Evolutionary conservation across 2,329 filamentous ascomycete species (phyloP), one percentile per base, ranked within the genome.

Genomic region (Diplodia corticola): DNA sequence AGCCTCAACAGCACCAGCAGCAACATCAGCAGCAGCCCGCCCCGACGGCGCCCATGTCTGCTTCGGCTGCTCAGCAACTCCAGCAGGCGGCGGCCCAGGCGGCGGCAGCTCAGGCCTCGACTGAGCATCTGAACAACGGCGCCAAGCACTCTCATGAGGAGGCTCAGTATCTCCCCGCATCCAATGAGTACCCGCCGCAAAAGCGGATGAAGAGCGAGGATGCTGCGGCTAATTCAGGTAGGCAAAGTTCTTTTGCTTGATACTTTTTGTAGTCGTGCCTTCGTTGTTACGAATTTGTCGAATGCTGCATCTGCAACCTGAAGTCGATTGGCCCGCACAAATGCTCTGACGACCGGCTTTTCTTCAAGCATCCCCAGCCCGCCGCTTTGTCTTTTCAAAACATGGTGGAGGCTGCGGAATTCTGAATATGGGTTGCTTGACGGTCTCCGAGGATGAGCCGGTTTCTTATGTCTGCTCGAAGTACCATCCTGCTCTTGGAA

Each of bases 21-120:
- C n/a, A n/a, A 12, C 40, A 44, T 3, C 15, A 17, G 24, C 55
- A 54, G 35, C 35, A 40, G 26, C 61, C 60, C 12, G 65, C 72
- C 26, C 64, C 68, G n/a, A 73, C 71, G n/a, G 72, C 77, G 13
- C 71, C 74, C 6, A 75, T 80, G 74, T 76, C 69, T 10, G 67
- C 70, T 30, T 68, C 73, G 7, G 63, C 63, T 17, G 63, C 63
- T 12, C 49, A 54, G 22, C 63, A 64, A 26, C 63, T 64, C 63
- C 63, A 64, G 50, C 49, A 54, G 20, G 63, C 63, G 30, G 60
- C 60, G 13, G 46, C 60, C 77, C 67, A 76, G 69, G 67, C 71
- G 73, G 40, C 73, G 5, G 76, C 78, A 4, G 77, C 71, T 6
- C 69, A 71, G 51, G 71, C 70, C 12, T 57, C 66, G 5, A 49